Conservation (phyloP, 257 asterid genomes). For the Penstemon davidsonii region DNA sequence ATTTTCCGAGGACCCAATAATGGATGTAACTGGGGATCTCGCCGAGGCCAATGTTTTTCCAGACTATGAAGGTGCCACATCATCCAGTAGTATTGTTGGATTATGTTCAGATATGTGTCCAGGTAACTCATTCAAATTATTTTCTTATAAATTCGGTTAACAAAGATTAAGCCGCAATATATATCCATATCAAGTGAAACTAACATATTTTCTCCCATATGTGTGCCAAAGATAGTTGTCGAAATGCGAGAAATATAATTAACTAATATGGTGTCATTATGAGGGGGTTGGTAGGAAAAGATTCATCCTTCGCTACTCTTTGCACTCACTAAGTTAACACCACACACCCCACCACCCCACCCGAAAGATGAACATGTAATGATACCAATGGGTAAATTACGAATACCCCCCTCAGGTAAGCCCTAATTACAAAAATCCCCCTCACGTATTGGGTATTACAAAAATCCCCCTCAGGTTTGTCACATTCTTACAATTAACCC, state of each 20-base stretch:
- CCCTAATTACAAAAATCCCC: too few species aligned
- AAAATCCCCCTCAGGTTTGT: too few species aligned
- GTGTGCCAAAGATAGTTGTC: conserved; percentile 14
- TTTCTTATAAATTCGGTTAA: conserved; percentile 19
- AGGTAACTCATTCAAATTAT: conserved; percentile 49
- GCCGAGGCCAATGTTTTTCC: conserved; percentile 36
- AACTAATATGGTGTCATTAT: conserved; percentile 8
- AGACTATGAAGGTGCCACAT: conserved; percentile 52
- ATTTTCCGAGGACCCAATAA: conserved; percentile 41
- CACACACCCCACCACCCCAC: not conserved
- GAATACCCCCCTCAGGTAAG: too few species aligned
- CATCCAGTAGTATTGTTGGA: conserved; percentile 71
- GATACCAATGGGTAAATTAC: too few species aligned
- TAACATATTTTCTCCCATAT: conserved; percentile 7
- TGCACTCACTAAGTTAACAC: not conserved
- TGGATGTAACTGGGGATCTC: conserved; percentile 47
- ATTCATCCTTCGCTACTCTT: not conserved
- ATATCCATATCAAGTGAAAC: conserved; percentile 18
- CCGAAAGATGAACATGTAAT: conserved; percentile 1
- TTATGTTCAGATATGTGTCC: conserved; percentile 97
- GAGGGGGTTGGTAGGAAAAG: conserved; percentile 11
- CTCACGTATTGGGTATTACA: too few species aligned
- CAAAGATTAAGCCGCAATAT: conserved; percentile 22
- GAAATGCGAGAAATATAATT: not conserved
- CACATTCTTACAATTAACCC: too few species aligned